Evolutionary conservation across 768 basidiomycete species (phyloP), one percentile per base, ranked within the genome.

Genomic region (Leccinum subgranulosum): DNA sequence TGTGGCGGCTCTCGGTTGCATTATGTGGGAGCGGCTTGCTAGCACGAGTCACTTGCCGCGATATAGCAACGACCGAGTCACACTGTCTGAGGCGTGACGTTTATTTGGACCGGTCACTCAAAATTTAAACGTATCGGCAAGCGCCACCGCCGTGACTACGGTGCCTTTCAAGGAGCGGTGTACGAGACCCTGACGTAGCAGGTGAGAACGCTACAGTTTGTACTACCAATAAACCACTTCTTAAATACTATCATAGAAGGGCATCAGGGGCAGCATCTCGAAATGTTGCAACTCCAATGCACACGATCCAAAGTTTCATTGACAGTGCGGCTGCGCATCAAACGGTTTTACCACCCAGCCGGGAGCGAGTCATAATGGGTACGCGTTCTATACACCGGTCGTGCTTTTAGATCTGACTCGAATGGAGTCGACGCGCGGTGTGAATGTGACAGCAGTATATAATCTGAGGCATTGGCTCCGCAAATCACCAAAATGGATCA

Each of bases 401-500:
- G 12, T 41, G 21, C 19, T 36, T 48, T 17, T 14, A 36, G 36
- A 41, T 48, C 34, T 59, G 54, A 61, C 51, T 59, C 58, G 9
- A 25, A 19, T 12, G 7, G 56, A 21, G 28, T 48, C 33, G 36
- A 29, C 33, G 36, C 39, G 45, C 33, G 21, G 28, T 52, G 7
- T 27, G 34, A 17, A 45, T 21, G 34, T 45, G 15, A 43, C 21
- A 17, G 39, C 39, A 41, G n/a, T 14, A 43, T 21, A 5, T 19
- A 21, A 23, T 8, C 14, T 43, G 41, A 6, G 11, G 17, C 8
- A 39, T 23, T 27, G 34, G 52, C 21, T 17, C n/a, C 14, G 12
- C 46, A 4, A 52, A 12, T 39, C 39, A 25, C 46, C 34, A 19
- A 56, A 43, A 63, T 63, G 58, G 53, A 27, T 31, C 45, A 48